Conservation (phyloP, 352 stramenopile genomes). For the Phytophthora uliginosa region DNA sequence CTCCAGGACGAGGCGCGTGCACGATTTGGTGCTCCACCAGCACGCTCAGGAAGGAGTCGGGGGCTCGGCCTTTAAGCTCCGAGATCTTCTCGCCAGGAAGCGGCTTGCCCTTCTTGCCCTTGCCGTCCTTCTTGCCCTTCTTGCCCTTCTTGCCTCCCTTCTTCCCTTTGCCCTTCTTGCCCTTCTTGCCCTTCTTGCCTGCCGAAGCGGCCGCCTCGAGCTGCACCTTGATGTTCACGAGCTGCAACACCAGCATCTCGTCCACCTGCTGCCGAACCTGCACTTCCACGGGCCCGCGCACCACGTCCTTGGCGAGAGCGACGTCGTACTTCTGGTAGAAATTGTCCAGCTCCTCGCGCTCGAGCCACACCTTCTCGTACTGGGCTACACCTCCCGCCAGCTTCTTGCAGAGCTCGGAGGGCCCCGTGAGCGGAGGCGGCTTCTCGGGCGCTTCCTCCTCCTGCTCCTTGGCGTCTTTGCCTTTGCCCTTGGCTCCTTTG, state of each 20-base stretch:
- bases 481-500: conserved; percentile 72
- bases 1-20: conserved; percentile 50
- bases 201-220: conserved; percentile 73
- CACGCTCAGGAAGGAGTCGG: conserved; percentile 92
- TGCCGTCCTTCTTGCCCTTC: conserved; percentile 60
- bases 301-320: conserved; percentile 91
- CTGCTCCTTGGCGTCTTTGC: conserved; percentile 64
- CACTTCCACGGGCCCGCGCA: conserved; percentile 87
- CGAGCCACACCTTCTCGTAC: conserved; percentile 92
- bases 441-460: conserved; percentile 81
- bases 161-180: conserved; percentile 65
- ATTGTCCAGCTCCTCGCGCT: conserved; percentile 91
- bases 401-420: conserved; percentile 87
- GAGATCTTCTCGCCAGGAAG: conserved; percentile 93
- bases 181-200: conserved; percentile 87
- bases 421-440: conserved; percentile 86
- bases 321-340: conserved; percentile 96
- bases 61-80: conserved; percentile 91
- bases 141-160: conserved; percentile 67
- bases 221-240: conserved; percentile 95
- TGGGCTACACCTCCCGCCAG: conserved; percentile 65
- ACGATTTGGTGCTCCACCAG: conserved; percentile 94
- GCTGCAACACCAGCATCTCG: conserved; percentile 94
- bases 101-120: conserved; percentile 74
- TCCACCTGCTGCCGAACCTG: conserved; percentile 94